Evolutionary conservation across 2,329 filamentous ascomycete species (phyloP), one percentile per base, ranked within the genome.

Genomic region (Teratosphaeria zuluensis): DNA sequence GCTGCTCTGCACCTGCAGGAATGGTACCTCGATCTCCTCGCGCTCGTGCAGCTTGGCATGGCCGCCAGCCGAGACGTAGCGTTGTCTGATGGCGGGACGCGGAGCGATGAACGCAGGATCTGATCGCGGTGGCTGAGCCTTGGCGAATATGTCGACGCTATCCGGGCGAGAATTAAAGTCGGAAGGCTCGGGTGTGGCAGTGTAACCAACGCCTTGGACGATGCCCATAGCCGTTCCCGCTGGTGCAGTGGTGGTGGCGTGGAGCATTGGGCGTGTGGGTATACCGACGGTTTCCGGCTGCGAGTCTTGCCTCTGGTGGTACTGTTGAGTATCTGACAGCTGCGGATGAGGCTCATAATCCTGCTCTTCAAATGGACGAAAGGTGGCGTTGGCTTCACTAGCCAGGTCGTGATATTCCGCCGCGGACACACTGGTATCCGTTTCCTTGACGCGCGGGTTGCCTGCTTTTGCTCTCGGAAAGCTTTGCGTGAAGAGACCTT

Each of bases 1-100:
- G 46, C 19, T 56, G 14, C 14, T 21, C n/a, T 32, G 32, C 14
- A 53, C 31, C n/a, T 19, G 33, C 19, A 30, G 14, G 30, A 60
- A 54, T 7, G 62, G 63, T 8, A 58, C 59, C 11, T 48, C 19
- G 53, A 69, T 65, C 57, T 65, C 64, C 21, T 46, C n/a, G 30
- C 68, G 67, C 30, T 68, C 63, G 38, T 58, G 19, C 9, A 69
- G 58, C 24, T 61, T 63, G 19, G 61, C 59, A 51, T 54, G 58
- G 31, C 68, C 68, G 51, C 68, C 68, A 11, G 68, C 68, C 2
- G 65, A 63, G 51, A 70, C 64, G 54, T 67, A 70, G 42, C 68
- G 67, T 57, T 69, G 68, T 51, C 59, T 62, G 16, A 51, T 28
- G 4, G 58, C 59, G 11, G 62, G 64, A 11, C 59, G 60, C 5